A percentile compares a stretch with the other conserved stretches of the same genome.
phyloP scores from a whole-genome alignment of 305 asterid genomes.

The Fraxinus sp. region DNA sequence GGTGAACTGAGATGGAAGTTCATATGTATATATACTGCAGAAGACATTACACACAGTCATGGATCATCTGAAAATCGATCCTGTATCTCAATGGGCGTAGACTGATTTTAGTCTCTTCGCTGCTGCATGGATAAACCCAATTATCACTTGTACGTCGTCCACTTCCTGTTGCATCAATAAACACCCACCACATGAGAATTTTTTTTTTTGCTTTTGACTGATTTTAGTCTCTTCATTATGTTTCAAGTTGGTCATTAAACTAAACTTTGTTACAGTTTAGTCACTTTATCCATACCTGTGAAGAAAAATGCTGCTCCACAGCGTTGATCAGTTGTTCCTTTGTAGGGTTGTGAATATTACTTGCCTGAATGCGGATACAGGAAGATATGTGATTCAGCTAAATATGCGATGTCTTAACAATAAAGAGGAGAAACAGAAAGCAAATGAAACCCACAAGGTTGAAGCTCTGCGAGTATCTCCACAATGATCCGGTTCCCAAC shows the following conservation, averaged over 20 bases:
- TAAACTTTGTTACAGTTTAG: neutral
- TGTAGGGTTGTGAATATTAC: conserved; percentile 56
- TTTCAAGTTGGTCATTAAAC: neutral
- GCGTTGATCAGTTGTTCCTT: conserved; percentile 66
- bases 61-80: conserved; percentile 22
- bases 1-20: conserved; percentile 49
- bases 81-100: conserved; percentile 37
- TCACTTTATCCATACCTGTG: conserved; percentile 52
- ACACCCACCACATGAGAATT: neutral
- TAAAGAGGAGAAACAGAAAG: neutral
- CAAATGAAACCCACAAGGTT: conserved; percentile 56
- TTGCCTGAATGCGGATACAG: conserved; percentile 43
- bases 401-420: neutral
- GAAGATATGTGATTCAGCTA: neutral
- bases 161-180: conserved; percentile 51
- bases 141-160: conserved; percentile 75
- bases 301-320: conserved; percentile 75
- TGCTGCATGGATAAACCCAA: conserved; percentile 72
- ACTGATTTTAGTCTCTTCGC: conserved; percentile 56
- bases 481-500: conserved; percentile 74
- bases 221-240: neutral
- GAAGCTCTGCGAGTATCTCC: conserved; percentile 85
- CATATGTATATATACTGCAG: conserved; percentile 39
- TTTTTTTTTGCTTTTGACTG: neutral
- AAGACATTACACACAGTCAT: conserved; percentile 39